Evolutionary conservation across 2,329 filamentous ascomycete genomes (phyloP).

Genomic region (Sporothrix dimorphospora): DNA sequence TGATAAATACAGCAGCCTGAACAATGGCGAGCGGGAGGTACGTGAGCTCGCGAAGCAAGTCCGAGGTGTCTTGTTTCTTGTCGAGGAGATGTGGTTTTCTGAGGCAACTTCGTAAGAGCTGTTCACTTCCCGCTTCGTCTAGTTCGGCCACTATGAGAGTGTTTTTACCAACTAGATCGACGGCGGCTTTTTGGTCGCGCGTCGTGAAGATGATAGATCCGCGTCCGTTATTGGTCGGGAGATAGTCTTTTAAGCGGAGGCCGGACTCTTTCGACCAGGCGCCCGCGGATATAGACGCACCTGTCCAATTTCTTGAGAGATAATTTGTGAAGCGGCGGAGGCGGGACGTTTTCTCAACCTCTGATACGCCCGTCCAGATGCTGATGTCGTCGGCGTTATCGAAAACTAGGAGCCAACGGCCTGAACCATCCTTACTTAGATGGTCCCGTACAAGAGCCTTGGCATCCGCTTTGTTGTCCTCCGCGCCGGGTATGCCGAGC

Average conservation of each 20-base stretch:
- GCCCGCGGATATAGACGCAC: too few species aligned
- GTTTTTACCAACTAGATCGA: neutral
- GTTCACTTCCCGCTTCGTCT: neutral
- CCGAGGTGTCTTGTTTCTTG: neutral
- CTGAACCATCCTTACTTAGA: conserved; percentile 37
- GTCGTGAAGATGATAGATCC: conserved; percentile 22
- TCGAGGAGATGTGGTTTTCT: conserved; percentile 27
- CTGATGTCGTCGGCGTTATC: conserved; percentile 50
- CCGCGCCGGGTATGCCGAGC: conserved; percentile 38
- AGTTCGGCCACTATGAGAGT: neutral
- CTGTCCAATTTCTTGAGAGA: neutral
- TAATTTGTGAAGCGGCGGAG: neutral
- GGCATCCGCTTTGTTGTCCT: conserved; percentile 43
- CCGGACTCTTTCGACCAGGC: too few species aligned
- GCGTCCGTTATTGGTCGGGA: neutral
- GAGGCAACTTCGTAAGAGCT: conserved; percentile 35
- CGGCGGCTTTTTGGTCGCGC: conserved; percentile 8
- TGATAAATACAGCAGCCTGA: conserved; percentile 30
- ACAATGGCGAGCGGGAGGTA: conserved; percentile 33
- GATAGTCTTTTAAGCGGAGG: neutral
- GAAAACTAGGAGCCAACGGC: conserved; percentile 48
- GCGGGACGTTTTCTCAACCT: neutral
- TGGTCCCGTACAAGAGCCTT: conserved; percentile 43
- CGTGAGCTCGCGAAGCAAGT: conserved; percentile 20
- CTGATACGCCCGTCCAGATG: conserved; percentile 29